These are phyloP conservation scores for Gyromitra esculenta DNA, from an alignment of 2,329 filamentous ascomycete species.

Conservation along the genomic window DNA sequence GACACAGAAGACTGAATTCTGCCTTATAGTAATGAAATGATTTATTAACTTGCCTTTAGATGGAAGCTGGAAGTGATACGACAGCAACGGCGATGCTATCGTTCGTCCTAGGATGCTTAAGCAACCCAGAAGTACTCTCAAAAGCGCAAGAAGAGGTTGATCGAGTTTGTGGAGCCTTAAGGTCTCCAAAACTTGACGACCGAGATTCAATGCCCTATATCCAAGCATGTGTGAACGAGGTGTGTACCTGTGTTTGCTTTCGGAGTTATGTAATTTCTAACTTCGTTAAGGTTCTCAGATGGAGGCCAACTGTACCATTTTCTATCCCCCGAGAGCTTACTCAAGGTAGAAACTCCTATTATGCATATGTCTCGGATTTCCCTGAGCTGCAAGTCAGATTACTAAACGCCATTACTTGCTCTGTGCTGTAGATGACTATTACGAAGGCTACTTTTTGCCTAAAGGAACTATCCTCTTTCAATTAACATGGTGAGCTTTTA, in stretches of 20 bases:
- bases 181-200: constrained; percentile 63
- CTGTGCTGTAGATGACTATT: constrained; percentile 59
- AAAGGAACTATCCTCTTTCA: constrained; percentile 62
- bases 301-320: constrained; percentile 23
- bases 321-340: background rate
- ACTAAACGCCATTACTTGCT: too few relatives aligned
- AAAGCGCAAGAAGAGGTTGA: constrained; percentile 66
- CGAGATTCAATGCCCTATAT: constrained; percentile 30
- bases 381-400: too few relatives aligned
- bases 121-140: constrained; percentile 63
- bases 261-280: background rate
- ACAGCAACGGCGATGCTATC: constrained; percentile 61
- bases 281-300: constrained; percentile 12
- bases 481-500: constrained; percentile 3
- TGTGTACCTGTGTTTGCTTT: background rate
- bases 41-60: background rate
- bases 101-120: constrained; percentile 65
- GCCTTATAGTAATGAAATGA: background rate
- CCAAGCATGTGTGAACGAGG: constrained; percentile 22
- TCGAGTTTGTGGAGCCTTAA: constrained; percentile 63
- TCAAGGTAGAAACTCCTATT: constrained; percentile 48
- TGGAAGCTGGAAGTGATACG: constrained; percentile 62
- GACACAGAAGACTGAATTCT: background rate
- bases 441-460: constrained; percentile 64
- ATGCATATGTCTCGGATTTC: background rate